Percentiles rank a stretch among this genome's conserved stretches.
These are phyloP conservation scores for Phytophthora pseudosyringae DNA, from an alignment of 352 stramenopile genomes.

Conservation along the genomic window DNA sequence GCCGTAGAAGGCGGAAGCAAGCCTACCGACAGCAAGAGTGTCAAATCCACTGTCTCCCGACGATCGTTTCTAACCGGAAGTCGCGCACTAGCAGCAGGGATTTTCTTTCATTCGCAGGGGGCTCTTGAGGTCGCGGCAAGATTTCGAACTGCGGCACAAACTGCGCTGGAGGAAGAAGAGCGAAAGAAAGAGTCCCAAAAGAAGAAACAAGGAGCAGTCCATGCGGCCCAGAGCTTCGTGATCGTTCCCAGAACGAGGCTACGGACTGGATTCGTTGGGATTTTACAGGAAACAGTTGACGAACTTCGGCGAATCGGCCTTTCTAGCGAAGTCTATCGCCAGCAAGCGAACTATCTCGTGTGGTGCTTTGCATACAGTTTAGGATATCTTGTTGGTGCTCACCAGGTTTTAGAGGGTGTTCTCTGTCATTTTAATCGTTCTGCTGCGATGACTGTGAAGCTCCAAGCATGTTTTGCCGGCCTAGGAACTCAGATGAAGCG, in stretches of 20 bases:
- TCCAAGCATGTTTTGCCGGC: constrained; percentile 5
- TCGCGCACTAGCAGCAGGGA: constrained; percentile 24
- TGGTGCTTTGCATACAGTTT: constrained; percentile 31
- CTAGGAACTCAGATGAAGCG: constrained; percentile 14
- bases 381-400: constrained; percentile 20
- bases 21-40: constrained; percentile 2
- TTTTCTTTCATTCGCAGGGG: constrained; percentile 37
- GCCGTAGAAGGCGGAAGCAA: not conserved
- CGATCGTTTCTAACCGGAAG: constrained; percentile 42
- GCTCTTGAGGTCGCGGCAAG: constrained; percentile 31
- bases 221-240: not conserved
- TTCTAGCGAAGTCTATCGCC: constrained; percentile 7
- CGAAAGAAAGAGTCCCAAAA: constrained; percentile 18
- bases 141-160: constrained; percentile 15
- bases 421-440: constrained; percentile 1
- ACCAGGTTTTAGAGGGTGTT: constrained; percentile 22
- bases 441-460: constrained; percentile 1
- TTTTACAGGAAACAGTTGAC: constrained; percentile 19
- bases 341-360: constrained; percentile 21
- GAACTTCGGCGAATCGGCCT: constrained; percentile 15
- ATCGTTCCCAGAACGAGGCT: not conserved
- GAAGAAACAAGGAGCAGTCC: constrained; percentile 13
- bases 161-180: constrained; percentile 8
- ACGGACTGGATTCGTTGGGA: constrained; percentile 12
- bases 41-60: constrained; percentile 3